Percentiles rank a stretch among this genome's conserved stretches.
phyloP scores from a whole-genome alignment of 768 basidiomycete genomes.

The Psilocybe cubensis region DNA sequence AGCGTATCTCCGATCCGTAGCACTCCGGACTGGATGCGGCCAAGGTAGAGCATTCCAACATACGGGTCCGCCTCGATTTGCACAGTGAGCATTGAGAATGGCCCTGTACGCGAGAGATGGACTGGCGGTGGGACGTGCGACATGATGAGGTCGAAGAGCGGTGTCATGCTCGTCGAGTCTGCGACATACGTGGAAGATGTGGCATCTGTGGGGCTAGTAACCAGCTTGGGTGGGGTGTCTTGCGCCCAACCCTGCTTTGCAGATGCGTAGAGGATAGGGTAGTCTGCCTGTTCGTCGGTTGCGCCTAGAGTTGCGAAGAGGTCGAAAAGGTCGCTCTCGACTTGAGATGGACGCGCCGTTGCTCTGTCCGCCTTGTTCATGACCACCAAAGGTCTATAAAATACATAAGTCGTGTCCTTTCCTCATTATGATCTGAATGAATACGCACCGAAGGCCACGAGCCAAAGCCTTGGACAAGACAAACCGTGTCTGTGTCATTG shows the following conservation, averaged over 20 bases:
- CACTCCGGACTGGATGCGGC: conserved; percentile 46
- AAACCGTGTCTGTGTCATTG: conserved; percentile 63
- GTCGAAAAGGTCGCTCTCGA: conserved; percentile 54
- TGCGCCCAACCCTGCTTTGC: conserved; percentile 56
- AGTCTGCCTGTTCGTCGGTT: conserved; percentile 54
- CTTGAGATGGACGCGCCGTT: conserved; percentile 45
- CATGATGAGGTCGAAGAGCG: conserved; percentile 50
- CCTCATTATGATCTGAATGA: background rate
- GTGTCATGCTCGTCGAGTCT: conserved; percentile 38
- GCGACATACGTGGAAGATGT: conserved; percentile 7
- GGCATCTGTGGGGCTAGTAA: conserved; percentile 18
- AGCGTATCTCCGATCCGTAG: conserved; percentile 43
- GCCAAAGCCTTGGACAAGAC: conserved; percentile 50
- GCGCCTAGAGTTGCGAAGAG: conserved; percentile 54
- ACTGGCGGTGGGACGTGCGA: conserved; percentile 44
- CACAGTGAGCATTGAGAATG: conserved; percentile 56
- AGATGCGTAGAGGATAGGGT: conserved; percentile 53
- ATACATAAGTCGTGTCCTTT: background rate
- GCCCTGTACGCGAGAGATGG: conserved; percentile 37
- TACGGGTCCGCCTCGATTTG: conserved; percentile 56
- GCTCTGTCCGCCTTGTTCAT: conserved; percentile 54
- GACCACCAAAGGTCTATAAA: conserved; percentile 46
- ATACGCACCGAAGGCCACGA: conserved; percentile 44
- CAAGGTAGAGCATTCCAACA: conserved; percentile 52
- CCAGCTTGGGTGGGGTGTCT: conserved; percentile 21